Evolutionary conservation across 257 asterid species (phyloP), one percentile per base, ranked within the genome.

Genomic region (Euphrasia confusa): DNA sequence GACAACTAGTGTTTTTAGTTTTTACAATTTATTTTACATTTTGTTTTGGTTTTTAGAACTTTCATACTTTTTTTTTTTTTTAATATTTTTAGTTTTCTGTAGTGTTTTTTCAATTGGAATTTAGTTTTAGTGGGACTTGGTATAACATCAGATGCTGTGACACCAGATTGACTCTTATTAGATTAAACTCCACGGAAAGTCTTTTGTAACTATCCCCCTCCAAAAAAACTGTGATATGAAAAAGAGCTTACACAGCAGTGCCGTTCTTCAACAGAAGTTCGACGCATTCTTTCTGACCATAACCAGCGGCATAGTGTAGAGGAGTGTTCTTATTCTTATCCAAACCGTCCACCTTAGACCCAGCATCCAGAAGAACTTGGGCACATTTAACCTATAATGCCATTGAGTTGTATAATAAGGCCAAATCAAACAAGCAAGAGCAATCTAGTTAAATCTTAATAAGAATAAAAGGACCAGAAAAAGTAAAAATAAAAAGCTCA

Each of bases 301-400:
- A 88, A 52, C 96, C 95, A 10, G 95, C 95, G 6, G 96, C 96
- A 61, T 85, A 88, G 63, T 88, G 96, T 54, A 88, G 96, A 64
- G 96, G 92, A 35, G 95, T 85, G 78, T 88, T 88, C 81, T 88
- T 88, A 63, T 85, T 88, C 81, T 85, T 83, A 66, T 88, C 96
- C 82, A 88, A 74, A 30, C 83, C 81, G 61, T 88, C 88, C 37
- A 81, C 96, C 79, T 85, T 85, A n/a, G 95, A 87, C 60, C 92
- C 95, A 59, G 95, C 95, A 73, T 83, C 96, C 6, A 88, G 75
- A 63, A 88, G 96, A 74, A 88, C 69, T 72, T 79, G 87, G 39
- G 87, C 87, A 75, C 96, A 88, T 78, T 80, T 80, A 55, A 71
- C 83, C 96, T 88, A 75, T 18, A 55, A 18, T 33, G 17, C 7